A percentile compares a stretch with the other conserved stretches of the same genome.
Conservation (phyloP, 2,329 filamentous ascomycete species). For the Myriosclerotinia scirpicola region DNA sequence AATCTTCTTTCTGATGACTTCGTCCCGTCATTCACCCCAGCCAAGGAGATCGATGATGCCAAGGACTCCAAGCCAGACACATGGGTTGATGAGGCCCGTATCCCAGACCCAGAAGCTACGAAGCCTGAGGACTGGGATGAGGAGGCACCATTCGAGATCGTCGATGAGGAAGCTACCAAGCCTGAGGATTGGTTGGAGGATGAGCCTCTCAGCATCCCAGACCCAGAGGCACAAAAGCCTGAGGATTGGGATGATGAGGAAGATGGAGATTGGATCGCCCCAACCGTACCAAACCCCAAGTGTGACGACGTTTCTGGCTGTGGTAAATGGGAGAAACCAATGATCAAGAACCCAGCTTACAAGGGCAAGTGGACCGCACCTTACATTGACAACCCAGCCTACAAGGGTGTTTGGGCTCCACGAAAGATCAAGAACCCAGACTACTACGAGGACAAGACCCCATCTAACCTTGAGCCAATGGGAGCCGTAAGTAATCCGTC, state of each 20-base stretch:
- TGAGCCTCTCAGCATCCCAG: conserved; percentile 77
- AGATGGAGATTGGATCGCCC: conserved; percentile 89
- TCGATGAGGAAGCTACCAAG: conserved; percentile 87
- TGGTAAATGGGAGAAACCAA: conserved; percentile 86
- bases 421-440: conserved; percentile 95
- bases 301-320: conserved; percentile 91
- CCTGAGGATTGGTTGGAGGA: conserved; percentile 96
- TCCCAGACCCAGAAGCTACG: conserved; percentile 85
- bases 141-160: conserved; percentile 93
- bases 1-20: conserved; percentile 88
- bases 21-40: conserved; percentile 86
- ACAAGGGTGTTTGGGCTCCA: conserved; percentile 95
- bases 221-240: conserved; percentile 95
- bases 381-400: conserved; percentile 92
- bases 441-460: conserved; percentile 96
- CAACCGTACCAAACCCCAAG: conserved; percentile 92
- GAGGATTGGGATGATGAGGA: conserved; percentile 99
- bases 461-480: conserved; percentile 96
- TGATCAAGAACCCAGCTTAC: conserved; percentile 87
- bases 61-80: conserved; percentile 91
- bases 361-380: conserved; percentile 97
- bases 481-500: conserved; percentile 71
- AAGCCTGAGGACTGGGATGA: conserved; percentile 99
- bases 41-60: conserved; percentile 89
- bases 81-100: conserved; percentile 94